These are phyloP conservation scores for Phlebiopsis flavidoalba DNA, from an alignment of 768 basidiomycete species.

Conservation along the genomic window DNA sequence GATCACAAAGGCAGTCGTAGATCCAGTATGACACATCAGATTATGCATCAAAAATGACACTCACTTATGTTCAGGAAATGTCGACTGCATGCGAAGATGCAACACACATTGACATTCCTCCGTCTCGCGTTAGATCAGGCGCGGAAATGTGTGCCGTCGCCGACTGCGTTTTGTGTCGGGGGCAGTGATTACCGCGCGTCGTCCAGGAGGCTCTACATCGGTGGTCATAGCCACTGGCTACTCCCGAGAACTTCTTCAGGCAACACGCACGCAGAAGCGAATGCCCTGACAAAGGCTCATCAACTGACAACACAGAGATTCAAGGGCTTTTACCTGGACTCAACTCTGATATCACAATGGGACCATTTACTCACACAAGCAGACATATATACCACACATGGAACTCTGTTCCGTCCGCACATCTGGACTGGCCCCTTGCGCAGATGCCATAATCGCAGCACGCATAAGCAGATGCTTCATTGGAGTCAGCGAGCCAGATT, in stretches of 20 bases:
- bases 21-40: neutral
- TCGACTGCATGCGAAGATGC: neutral
- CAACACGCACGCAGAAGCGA: constrained; percentile 97
- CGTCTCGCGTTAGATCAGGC: constrained; percentile 68
- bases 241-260: constrained; percentile 87
- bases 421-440: constrained; percentile 83
- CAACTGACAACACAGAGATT: constrained; percentile 36
- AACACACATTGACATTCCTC: constrained; percentile 41
- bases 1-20: neutral
- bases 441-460: constrained; percentile 73
- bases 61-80: neutral
- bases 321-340: constrained; percentile 36
- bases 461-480: constrained; percentile 74
- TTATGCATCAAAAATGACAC: neutral
- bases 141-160: constrained; percentile 57
- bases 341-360: constrained; percentile 29
- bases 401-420: constrained; percentile 93
- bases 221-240: constrained; percentile 73
- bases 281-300: constrained; percentile 73
- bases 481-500: constrained; percentile 84
- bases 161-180: constrained; percentile 92
- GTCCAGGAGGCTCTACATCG: constrained; percentile 35
- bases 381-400: constrained; percentile 91
- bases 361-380: constrained; percentile 50
- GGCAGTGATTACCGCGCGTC: constrained; percentile 59